A percentile compares a stretch with the other conserved stretches of the same genome.
Conservation (phyloP, 2,329 filamentous ascomycete species). For the Trichoderma harzianum region DNA sequence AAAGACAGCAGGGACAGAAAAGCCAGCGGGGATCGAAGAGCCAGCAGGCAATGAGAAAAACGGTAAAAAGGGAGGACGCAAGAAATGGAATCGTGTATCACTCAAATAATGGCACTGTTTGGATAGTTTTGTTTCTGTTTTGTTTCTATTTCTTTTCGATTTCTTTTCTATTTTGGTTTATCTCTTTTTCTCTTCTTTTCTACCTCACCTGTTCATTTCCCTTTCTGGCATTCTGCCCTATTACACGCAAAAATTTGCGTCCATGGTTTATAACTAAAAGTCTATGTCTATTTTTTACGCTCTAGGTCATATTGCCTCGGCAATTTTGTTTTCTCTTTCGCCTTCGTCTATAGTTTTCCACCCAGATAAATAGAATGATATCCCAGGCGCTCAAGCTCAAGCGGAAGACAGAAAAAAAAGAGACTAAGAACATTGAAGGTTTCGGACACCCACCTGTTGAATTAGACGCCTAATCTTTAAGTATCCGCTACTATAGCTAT, state of each 20-base stretch:
- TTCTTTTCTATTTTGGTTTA: too few relatives aligned
- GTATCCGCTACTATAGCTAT: too few relatives aligned
- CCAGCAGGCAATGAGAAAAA: neutral
- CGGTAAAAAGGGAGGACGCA: neutral
- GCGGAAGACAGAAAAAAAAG: too few relatives aligned
- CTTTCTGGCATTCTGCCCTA: neutral
- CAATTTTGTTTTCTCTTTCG: neutral
- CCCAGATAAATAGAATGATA: neutral
- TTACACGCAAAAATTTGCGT: neutral
- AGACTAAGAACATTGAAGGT: too few relatives aligned
- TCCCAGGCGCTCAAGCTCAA: too few relatives aligned
- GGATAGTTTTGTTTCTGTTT: neutral
- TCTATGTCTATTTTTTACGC: neutral
- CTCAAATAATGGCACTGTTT: neutral
- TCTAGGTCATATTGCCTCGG: neutral
- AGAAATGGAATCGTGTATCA: slow-evolving; percentile 10
- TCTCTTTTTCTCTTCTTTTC: too few relatives aligned
- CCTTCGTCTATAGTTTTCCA: neutral
- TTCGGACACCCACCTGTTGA: too few relatives aligned
- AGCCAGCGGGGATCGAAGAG: neutral
- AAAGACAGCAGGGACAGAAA: neutral
- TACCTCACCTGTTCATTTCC: too few relatives aligned
- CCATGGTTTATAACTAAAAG: neutral
- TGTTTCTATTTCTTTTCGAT: neutral
- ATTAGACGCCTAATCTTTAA: too few relatives aligned